phyloP scores from a whole-genome alignment of 805 yeast genomes.

The Lachancea thermotolerans region DNA sequence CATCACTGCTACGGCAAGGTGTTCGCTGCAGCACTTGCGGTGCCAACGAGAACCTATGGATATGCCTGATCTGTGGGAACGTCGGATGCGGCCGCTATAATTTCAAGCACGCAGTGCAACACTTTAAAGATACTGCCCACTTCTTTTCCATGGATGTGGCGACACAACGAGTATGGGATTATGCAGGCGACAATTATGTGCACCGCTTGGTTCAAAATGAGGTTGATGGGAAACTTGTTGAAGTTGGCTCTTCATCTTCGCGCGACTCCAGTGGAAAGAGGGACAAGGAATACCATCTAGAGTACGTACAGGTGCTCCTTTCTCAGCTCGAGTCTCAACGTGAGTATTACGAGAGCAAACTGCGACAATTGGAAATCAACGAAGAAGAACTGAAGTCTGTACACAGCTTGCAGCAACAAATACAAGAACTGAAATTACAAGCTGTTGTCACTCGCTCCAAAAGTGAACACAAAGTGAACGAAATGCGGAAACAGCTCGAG shows the following conservation, averaged over 20 bases:
- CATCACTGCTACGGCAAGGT: conserved; percentile 24
- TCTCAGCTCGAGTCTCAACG: conserved; percentile 83
- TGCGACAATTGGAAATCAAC: conserved; percentile 23
- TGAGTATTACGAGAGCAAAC: conserved; percentile 63
- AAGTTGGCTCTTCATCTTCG: conserved; percentile 41
- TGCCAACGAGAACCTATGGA: conserved; percentile 65
- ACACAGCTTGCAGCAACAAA: conserved; percentile 14
- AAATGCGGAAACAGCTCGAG: conserved; percentile 15
- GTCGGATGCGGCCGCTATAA: conserved; percentile 91
- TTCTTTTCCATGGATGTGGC: conserved; percentile 85
- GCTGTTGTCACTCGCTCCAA: conserved; percentile 12
- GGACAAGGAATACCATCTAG: conserved; percentile 60
- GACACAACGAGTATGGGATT: conserved; percentile 91
- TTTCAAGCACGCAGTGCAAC: conserved; percentile 77
- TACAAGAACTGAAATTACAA: conserved; percentile 14
- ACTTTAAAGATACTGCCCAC: conserved; percentile 70
- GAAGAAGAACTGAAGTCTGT: conserved; percentile 14
- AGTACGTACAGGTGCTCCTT: conserved; percentile 70
- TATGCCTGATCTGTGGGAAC: conserved; percentile 83
- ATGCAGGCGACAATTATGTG: conserved; percentile 84
- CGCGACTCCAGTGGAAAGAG: conserved; percentile 21
- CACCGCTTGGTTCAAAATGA: conserved; percentile 81
- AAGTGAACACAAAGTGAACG: conserved; percentile 9
- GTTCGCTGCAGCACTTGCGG: conserved; percentile 53
- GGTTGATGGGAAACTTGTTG: conserved; percentile 84